Percentiles rank a stretch among this genome's conserved stretches.
Evolutionary conservation across 441 rosid species (phyloP).

Genomic region (Erysimum cheiri): DNA sequence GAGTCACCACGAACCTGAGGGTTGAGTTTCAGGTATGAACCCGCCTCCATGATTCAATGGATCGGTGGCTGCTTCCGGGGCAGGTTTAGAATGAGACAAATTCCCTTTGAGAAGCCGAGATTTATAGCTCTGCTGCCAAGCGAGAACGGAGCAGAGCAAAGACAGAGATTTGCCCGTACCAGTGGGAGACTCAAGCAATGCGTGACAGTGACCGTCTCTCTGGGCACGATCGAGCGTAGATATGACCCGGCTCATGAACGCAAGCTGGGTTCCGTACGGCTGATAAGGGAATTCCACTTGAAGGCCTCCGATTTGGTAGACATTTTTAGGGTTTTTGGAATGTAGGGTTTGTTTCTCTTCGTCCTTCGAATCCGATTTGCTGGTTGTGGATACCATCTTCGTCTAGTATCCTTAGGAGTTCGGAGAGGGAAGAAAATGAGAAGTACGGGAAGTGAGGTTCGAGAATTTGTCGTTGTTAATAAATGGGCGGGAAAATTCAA

Average conservation of each 20-base stretch:
- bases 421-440: constrained; percentile 9
- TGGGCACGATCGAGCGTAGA: constrained; percentile 91
- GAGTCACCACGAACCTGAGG: constrained; percentile 57
- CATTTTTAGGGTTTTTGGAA: constrained; percentile 52
- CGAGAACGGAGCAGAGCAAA: constrained; percentile 89
- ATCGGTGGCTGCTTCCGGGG: constrained; percentile 72
- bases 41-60: constrained; percentile 91
- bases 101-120: constrained; percentile 47
- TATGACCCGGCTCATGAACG: constrained; percentile 94
- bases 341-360: constrained; percentile 42
- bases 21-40: constrained; percentile 80
- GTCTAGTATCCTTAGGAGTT: constrained; percentile 1
- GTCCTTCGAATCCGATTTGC: constrained; percentile 37
- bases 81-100: constrained; percentile 57
- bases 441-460: constrained; percentile 7
- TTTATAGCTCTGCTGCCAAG: constrained; percentile 81
- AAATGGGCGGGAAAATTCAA: constrained; percentile 38
- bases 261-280: constrained; percentile 95
- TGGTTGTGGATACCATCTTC: constrained; percentile 41
- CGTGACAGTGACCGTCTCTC: constrained; percentile 87
- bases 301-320: constrained; percentile 73
- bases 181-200: constrained; percentile 94
- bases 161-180: constrained; percentile 99
- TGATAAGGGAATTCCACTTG: constrained; percentile 88
- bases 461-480: neutral